Conservation (phyloP, 176 grass and related monocot genomes). For the Pontederia paniculata region DNA sequence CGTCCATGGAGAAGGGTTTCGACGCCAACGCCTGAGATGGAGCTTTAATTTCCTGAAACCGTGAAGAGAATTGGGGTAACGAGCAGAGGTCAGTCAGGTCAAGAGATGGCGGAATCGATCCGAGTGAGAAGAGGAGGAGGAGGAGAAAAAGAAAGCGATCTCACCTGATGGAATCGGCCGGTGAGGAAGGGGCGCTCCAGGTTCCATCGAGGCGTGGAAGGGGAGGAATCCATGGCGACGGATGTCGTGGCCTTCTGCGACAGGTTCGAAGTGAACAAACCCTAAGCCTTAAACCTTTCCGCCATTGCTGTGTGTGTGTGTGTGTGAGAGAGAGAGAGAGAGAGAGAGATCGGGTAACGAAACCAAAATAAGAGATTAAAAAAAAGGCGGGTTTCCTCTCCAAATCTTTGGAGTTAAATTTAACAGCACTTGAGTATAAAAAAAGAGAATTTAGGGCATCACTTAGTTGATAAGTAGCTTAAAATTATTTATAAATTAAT, state of each 20-base stretch:
- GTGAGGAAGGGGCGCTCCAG: constrained; percentile 83
- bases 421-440: no score
- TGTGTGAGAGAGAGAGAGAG: neutral
- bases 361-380: neutral
- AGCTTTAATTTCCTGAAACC: constrained; percentile 57
- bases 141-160: neutral
- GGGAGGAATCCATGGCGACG: constrained; percentile 40
- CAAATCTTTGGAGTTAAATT: no score
- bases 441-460: no score
- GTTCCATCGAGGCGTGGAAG: constrained; percentile 75
- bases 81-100: neutral
- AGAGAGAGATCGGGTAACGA: no score
- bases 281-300: neutral
- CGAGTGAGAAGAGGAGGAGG: constrained; percentile 1
- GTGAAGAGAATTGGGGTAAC: neutral
- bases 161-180: constrained; percentile 83
- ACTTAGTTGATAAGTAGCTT: no score
- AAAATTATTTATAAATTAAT: no score
- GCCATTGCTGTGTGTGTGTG: no score
- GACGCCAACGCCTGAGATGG: constrained; percentile 31
- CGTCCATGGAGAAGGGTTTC: constrained; percentile 56
- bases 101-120: neutral
- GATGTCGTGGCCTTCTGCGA: neutral
- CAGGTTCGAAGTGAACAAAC: neutral
- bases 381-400: constrained; percentile 5